Percentiles rank a stretch among this genome's conserved stretches.
These are phyloP conservation scores for Aspergillus intermedius DNA, from an alignment of 2,329 filamentous ascomycete genomes.

Conservation along the genomic window DNA sequence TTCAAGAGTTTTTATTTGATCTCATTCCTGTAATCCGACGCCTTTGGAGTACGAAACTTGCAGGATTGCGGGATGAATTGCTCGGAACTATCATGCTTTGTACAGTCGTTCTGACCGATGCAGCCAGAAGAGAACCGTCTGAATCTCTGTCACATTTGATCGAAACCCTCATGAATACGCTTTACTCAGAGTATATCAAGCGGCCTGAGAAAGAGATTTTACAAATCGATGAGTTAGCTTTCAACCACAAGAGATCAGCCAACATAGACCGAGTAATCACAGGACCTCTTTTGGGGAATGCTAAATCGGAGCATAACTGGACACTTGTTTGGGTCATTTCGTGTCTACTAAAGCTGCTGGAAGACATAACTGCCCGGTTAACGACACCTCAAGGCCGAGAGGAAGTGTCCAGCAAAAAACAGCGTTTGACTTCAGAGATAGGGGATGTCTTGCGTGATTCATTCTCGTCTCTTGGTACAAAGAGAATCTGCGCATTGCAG, in stretches of 20 bases:
- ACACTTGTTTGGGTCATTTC: slow-evolving; percentile 34
- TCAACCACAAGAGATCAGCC: slow-evolving; percentile 31
- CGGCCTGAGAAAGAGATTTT: slow-evolving; percentile 65
- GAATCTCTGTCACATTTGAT: slow-evolving; percentile 43
- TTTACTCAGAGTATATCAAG: slow-evolving; percentile 73
- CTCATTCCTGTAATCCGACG: slow-evolving; percentile 65
- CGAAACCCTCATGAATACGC: slow-evolving; percentile 59
- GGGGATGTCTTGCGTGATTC: slow-evolving; percentile 33
- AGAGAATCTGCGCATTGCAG: slow-evolving; percentile 48
- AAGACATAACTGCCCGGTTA: slow-evolving; percentile 15
- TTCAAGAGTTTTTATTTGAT: slow-evolving; percentile 53
- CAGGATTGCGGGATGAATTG: slow-evolving; percentile 68
- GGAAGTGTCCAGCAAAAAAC: slow-evolving; percentile 27
- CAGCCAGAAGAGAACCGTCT: slow-evolving; percentile 27
- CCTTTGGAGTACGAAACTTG: slow-evolving; percentile 69
- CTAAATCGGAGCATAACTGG: slow-evolving; percentile 36
- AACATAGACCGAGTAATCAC: slow-evolving; percentile 33
- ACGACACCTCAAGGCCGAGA: slow-evolving; percentile 5
- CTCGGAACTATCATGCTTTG: slow-evolving; percentile 64
- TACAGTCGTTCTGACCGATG: slow-evolving; percentile 52
- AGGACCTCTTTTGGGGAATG: slow-evolving; percentile 29
- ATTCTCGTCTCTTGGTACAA: slow-evolving; percentile 29
- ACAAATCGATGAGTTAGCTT: slow-evolving; percentile 68
- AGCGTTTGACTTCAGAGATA: slow-evolving; percentile 29
- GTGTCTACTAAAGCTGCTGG: slow-evolving; percentile 34